Evolutionary conservation across 2,329 filamentous ascomycete species (phyloP).

Genomic region (Penicillium sp.): DNA sequence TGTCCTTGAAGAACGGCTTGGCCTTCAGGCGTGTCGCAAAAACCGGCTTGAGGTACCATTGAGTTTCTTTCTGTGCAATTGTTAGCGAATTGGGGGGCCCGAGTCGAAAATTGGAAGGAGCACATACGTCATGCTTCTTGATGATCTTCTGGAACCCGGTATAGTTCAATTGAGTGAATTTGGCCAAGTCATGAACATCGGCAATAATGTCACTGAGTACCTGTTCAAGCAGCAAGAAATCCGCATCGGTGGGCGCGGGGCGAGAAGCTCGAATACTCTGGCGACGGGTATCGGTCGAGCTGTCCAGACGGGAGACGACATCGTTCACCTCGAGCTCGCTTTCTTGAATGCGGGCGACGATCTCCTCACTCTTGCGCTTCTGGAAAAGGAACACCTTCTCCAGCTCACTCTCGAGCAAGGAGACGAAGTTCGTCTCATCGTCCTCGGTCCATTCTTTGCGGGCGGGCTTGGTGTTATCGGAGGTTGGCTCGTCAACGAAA

Average conservation of each 20-base stretch:
- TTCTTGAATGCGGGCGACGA: slow-evolving; percentile 81
- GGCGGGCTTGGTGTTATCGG: slow-evolving; percentile 48
- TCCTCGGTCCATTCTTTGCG: slow-evolving; percentile 80
- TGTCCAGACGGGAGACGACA: slow-evolving; percentile 72
- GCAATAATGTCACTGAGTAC: slow-evolving; percentile 97
- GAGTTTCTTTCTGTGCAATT: slow-evolving; percentile 74
- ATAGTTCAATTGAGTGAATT: slow-evolving; percentile 98
- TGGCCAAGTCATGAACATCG: slow-evolving; percentile 95
- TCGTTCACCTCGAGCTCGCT: slow-evolving; percentile 88
- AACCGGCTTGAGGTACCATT: slow-evolving; percentile 90
- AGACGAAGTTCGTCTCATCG: slow-evolving; percentile 85
- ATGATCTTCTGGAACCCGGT: slow-evolving; percentile 99
- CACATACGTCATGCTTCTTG: slow-evolving; percentile 93
- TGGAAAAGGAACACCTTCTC: slow-evolving; percentile 98
- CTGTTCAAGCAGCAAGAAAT: slow-evolving; percentile 90
- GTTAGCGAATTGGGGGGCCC: slow-evolving; percentile 6
- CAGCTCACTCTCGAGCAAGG: slow-evolving; percentile 82
- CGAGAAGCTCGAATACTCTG: slow-evolving; percentile 28
- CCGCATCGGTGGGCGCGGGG: slow-evolving; percentile 71
- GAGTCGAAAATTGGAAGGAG: neutral
- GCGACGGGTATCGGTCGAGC: slow-evolving; percentile 48
- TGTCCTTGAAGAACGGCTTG: slow-evolving; percentile 98
- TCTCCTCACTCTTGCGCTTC: slow-evolving; percentile 95
- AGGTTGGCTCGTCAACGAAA: slow-evolving; percentile 55
- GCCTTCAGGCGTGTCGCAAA: slow-evolving; percentile 92